Conservation (phyloP, 176 grass and related monocot species). For the Otatea glauca region DNA sequence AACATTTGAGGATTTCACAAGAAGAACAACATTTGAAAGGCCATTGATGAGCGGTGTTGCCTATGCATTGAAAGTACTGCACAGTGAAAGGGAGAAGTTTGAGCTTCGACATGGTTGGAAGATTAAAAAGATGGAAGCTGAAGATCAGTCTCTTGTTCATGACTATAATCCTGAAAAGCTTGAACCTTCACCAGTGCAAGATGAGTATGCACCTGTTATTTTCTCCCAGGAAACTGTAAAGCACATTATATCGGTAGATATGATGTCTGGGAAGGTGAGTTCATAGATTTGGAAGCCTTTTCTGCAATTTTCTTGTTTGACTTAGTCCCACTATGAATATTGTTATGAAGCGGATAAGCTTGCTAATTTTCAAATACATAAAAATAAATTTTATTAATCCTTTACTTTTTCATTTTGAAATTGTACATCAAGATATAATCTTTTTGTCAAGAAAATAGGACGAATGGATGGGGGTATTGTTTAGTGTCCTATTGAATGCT, state of each 20-base stretch:
- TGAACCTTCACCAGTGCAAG: constrained; percentile 68
- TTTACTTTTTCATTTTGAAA: background rate
- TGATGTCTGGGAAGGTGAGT: constrained; percentile 86
- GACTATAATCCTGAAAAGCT: constrained; percentile 74
- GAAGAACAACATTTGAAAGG: constrained; percentile 82
- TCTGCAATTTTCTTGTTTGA: constrained; percentile 18
- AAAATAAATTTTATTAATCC: background rate
- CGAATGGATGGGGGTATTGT: background rate
- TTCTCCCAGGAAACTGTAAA: constrained; percentile 88
- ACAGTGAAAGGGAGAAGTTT: constrained; percentile 66
- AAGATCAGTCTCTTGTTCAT: constrained; percentile 65
- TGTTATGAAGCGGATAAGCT: background rate
- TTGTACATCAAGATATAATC: background rate
- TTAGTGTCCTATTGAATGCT: background rate
- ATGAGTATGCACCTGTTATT: constrained; percentile 87
- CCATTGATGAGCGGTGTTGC: constrained; percentile 82
- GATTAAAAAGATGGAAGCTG: constrained; percentile 84
- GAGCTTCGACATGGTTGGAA: constrained; percentile 72
- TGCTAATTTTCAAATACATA: background rate
- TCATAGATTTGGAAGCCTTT: constrained; percentile 1
- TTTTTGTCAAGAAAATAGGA: background rate
- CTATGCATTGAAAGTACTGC: constrained; percentile 76
- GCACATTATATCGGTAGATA: constrained; percentile 83
- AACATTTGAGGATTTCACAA: constrained; percentile 82
- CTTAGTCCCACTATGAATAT: background rate